These are phyloP conservation scores for Clonostachys rhizophaga DNA, from an alignment of 2,329 filamentous ascomycete genomes.

Conservation along the genomic window DNA sequence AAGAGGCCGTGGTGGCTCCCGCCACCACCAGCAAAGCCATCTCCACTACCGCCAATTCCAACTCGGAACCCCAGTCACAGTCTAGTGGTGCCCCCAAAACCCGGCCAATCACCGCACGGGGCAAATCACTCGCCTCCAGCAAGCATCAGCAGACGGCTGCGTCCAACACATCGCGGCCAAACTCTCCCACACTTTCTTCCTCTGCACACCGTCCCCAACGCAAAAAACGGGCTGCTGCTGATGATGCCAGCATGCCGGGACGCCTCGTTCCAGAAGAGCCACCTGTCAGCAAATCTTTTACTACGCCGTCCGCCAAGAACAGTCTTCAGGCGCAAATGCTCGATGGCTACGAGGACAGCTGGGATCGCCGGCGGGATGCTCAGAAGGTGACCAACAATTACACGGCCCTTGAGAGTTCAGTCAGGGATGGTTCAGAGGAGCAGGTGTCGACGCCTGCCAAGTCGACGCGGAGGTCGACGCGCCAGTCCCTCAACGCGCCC, in stretches of 20 bases:
- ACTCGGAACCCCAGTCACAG: constrained; percentile 1
- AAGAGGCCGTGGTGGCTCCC: not conserved
- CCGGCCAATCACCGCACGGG: constrained; percentile 32
- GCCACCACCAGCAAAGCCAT: not conserved
- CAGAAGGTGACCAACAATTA: constrained; percentile 30
- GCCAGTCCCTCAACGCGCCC: constrained; percentile 20
- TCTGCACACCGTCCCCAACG: constrained; percentile 2
- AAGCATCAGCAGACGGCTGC: constrained; percentile 20
- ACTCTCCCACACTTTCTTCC: constrained; percentile 10
- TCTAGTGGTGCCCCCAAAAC: constrained; percentile 16
- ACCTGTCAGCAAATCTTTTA: constrained; percentile 10
- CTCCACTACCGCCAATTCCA: not conserved
- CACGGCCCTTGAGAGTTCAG: constrained; percentile 27
- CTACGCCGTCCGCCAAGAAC: constrained; percentile 18
- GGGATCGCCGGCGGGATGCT: constrained; percentile 21
- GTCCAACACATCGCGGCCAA: constrained; percentile 28
- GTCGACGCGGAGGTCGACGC: constrained; percentile 23
- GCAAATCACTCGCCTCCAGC: constrained; percentile 31
- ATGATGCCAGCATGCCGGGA: constrained; percentile 33
- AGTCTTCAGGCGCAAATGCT: constrained; percentile 16
- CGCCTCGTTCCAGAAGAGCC: constrained; percentile 19
- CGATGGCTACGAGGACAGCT: not conserved
- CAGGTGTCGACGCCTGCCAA: constrained; percentile 18
- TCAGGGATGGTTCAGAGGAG: constrained; percentile 17
- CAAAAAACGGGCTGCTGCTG: not conserved